Base-by-base conservation (phyloP, 495 filamentous ascomycete genomes). In the Penicillium crystallinum region DNA sequence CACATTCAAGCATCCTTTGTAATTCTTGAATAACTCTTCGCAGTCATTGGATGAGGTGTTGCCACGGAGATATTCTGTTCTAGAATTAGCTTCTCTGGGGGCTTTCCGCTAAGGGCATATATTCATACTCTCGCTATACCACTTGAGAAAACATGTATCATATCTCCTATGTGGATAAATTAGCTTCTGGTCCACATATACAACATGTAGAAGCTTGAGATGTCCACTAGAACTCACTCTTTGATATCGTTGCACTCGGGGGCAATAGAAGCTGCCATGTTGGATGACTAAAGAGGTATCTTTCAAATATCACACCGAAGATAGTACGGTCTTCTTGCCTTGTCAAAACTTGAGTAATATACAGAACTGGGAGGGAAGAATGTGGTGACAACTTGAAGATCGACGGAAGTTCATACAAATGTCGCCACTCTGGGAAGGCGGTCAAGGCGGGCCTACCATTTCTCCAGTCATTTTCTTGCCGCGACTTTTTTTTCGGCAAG, bases 81-180 rank as follows among this genome's bases (percentile, higher is more conserved):
- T 57, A 46, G 12, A 12, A 43, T 64, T 40, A 64, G 46, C 30
- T 25, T 42, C n/a, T 12, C 23, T 27, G 7, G 23, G 23, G 3
- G 23, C n/a, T 27, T 9, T 14, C 35, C 10, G 17, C 22, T 7
- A 33, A 19, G 15, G 30, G 29, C 2, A 33, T 34, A 35, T 36
- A 50, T 15, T 68, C 85, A 44, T 75, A 92, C 91, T 95, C 68
- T 96, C 91, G 61, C 89, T 95, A 69, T 96, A 96, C 91, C 91
- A 96, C 66, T 92, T 95, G 36, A 96, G 70, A 59, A 96, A 96
- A 69, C 91, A 96, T 40, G 83, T 88, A 63, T 96, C 91, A 66
- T 96, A 96, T 63, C 83, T 87, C 57, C 87, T 90, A 51, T 8
- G 27, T 44, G 35, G 9, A 7, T 2, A 43, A 25, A 33, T 75